Conservation (phyloP, 306 rosid species). For the Mimosa bimucronata region DNA sequence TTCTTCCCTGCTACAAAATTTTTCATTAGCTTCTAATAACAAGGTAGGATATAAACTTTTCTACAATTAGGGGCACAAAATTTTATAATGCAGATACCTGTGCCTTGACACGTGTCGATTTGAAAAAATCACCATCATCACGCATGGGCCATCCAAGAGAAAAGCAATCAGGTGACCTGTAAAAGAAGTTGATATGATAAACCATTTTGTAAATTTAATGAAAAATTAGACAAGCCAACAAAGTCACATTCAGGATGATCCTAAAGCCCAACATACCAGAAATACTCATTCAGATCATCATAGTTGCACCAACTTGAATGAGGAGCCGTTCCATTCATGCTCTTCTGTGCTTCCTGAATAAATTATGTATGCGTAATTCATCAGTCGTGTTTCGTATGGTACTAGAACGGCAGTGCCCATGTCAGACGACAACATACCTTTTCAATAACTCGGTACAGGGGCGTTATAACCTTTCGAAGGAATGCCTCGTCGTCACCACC, state of each 20-base stretch:
- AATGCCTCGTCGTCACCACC: constrained; percentile 99
- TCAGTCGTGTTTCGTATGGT: constrained; percentile 6
- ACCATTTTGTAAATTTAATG: constrained; percentile 14
- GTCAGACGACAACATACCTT: constrained; percentile 53
- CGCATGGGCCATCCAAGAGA: constrained; percentile 99
- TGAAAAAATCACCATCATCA: constrained; percentile 93
- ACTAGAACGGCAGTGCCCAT: constrained; percentile 32
- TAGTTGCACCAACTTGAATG: constrained; percentile 93
- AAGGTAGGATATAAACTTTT: not conserved
- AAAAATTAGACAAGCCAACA: constrained; percentile 32
- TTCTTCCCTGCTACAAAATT: constrained; percentile 62
- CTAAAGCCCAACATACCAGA: constrained; percentile 69
- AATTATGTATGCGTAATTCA: constrained; percentile 23
- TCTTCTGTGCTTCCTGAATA: constrained; percentile 75
- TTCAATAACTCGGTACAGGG: constrained; percentile 78
- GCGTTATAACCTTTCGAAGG: constrained; percentile 86
- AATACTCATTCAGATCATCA: constrained; percentile 95
- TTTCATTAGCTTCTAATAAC: constrained; percentile 3
- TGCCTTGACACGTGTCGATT: constrained; percentile 62
- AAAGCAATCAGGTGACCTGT: constrained; percentile 89
- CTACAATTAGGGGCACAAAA: constrained; percentile 23
- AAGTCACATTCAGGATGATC: constrained; percentile 36
- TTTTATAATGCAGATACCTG: constrained; percentile 52
- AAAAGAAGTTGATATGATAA: constrained; percentile 14
- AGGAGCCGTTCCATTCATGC: constrained; percentile 76